phyloP scores from a whole-genome alignment of 2,329 filamentous ascomycete species.

The Coleophoma cylindrospora region DNA sequence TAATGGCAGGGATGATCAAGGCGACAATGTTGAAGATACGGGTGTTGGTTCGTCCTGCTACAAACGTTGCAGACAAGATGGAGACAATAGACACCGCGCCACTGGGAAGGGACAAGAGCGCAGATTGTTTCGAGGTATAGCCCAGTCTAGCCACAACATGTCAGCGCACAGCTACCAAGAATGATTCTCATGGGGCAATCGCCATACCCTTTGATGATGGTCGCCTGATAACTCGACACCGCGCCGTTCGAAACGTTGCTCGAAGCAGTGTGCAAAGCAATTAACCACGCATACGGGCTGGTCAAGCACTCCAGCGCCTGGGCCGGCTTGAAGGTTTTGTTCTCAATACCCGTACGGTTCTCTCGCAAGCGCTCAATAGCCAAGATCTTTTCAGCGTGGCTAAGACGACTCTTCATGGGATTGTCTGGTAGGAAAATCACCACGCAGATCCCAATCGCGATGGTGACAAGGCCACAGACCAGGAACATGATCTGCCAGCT shows the following conservation, averaged over 20 bases:
- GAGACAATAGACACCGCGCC: constrained; percentile 36
- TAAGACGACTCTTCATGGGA: constrained; percentile 32
- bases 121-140: constrained; percentile 35
- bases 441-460: constrained; percentile 31
- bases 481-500: constrained; percentile 49
- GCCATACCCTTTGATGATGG: constrained; percentile 29
- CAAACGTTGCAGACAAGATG: constrained; percentile 31
- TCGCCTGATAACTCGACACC: constrained; percentile 35
- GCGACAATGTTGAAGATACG: constrained; percentile 36
- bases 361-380: constrained; percentile 40
- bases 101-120: constrained; percentile 37
- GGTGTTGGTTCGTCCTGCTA: constrained; percentile 31
- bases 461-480: constrained; percentile 36
- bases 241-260: constrained; percentile 28
- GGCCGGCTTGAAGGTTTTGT: constrained; percentile 29
- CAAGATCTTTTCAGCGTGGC: constrained; percentile 30
- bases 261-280: constrained; percentile 27
- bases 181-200: too few species aligned
- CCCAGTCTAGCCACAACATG: constrained; percentile 27
- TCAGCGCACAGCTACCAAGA: too few species aligned
- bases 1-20: constrained; percentile 39
- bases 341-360: constrained; percentile 21
- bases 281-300: constrained; percentile 32
- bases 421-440: constrained; percentile 34
- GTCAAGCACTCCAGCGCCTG: constrained; percentile 30